Conservation (phyloP, 495 filamentous ascomycete species). For the Tuber borchii region DNA sequence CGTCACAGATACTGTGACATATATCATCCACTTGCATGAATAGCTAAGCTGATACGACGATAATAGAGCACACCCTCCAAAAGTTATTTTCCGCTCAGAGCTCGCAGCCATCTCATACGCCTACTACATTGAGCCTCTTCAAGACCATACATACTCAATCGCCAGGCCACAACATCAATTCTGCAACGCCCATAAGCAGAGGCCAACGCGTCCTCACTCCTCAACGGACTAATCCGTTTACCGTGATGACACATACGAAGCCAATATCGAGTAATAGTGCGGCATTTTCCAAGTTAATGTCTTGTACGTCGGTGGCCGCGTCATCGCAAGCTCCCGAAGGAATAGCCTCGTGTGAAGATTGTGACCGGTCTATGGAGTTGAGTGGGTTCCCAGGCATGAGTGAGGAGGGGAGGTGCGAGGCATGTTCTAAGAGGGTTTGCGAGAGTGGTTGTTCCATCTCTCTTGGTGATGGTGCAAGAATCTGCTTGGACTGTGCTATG, state of each 20-base stretch:
- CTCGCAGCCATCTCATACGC: slow-evolving; percentile 8
- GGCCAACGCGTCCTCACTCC: neutral
- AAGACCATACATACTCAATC: slow-evolving; percentile 14
- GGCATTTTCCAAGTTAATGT: slow-evolving; percentile 21
- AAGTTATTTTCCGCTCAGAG: slow-evolving; percentile 32
- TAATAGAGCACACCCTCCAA: slow-evolving; percentile 29
- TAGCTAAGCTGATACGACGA: neutral
- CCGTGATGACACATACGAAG: slow-evolving; percentile 32
- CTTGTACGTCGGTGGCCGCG: slow-evolving; percentile 15
- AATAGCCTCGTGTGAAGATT: slow-evolving; percentile 25
- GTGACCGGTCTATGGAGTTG: slow-evolving; percentile 29
- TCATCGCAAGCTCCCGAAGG: slow-evolving; percentile 5
- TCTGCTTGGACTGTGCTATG: slow-evolving; percentile 35
- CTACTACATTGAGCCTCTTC: neutral
- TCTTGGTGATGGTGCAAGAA: slow-evolving; percentile 17
- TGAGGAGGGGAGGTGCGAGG: slow-evolving; percentile 21
- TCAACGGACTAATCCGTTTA: slow-evolving; percentile 20
- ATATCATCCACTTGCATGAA: neutral
- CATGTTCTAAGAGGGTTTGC: slow-evolving; percentile 29
- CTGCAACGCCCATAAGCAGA: neutral
- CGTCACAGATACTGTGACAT: neutral
- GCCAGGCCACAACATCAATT: slow-evolving; percentile 11
- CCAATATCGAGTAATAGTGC: slow-evolving; percentile 12
- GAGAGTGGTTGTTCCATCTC: slow-evolving; percentile 26
- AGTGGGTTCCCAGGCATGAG: slow-evolving; percentile 11